A percentile compares a stretch with the other conserved stretches of the same genome.
Evolutionary conservation across 139 green algal genomes (phyloP).

Genomic region (Chlorokybus atmophyticus): DNA sequence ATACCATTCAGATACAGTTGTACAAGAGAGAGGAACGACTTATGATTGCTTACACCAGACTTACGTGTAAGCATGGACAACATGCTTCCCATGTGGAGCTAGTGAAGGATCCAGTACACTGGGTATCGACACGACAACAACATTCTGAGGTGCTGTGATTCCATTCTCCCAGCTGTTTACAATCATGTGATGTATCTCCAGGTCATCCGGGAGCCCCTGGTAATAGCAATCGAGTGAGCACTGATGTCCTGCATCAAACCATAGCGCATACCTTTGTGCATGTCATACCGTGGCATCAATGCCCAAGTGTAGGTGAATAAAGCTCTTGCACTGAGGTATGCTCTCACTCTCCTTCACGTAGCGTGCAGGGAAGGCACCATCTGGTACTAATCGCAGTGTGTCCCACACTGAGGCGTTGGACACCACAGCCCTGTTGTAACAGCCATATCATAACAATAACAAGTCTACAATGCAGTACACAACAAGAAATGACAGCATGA

Average conservation of each 20-base stretch:
- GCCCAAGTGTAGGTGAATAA: constrained; percentile 95
- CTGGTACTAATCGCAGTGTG: constrained; percentile 63
- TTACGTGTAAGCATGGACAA: constrained; percentile 38
- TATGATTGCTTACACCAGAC: neutral
- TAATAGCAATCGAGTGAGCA: neutral
- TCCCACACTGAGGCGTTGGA: constrained; percentile 70
- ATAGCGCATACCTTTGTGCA: neutral
- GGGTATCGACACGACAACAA: constrained; percentile 79
- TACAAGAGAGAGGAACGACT: too few species aligned
- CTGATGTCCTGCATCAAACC: neutral
- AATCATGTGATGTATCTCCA: constrained; percentile 93
- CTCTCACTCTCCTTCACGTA: constrained; percentile 12
- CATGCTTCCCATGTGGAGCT: constrained; percentile 38
- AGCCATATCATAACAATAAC: too few species aligned
- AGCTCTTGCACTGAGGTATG: constrained; percentile 60
- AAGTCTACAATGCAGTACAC: too few species aligned
- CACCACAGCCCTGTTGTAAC: constrained; percentile 35
- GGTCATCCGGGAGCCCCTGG: constrained; percentile 32
- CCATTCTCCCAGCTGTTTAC: constrained; percentile 76
- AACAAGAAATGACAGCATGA: too few species aligned
- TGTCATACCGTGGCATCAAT: constrained; percentile 27
- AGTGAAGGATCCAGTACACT: constrained; percentile 54
- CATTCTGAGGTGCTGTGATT: constrained; percentile 68
- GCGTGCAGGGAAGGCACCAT: constrained; percentile 28
- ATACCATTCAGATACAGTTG: too few species aligned